Evolutionary conservation across 805 yeast genomes (phyloP), one percentile per base, ranked within the genome.

Genomic region (Metschnikowia noctiluminum): DNA sequence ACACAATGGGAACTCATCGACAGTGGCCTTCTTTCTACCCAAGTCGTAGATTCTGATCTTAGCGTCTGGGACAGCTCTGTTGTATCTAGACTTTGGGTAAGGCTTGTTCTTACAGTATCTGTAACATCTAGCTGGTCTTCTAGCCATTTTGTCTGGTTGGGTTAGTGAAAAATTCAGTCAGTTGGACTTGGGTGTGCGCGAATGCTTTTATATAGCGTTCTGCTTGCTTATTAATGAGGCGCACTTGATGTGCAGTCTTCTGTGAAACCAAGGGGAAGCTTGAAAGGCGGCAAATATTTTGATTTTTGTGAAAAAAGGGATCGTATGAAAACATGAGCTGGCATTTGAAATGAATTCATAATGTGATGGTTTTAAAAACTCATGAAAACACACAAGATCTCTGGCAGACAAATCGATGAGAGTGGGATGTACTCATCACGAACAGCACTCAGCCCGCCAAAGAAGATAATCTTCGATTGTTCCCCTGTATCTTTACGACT

Each of bases 81-180:
- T 94, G 90, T 91, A 94, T 82, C 99, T 91, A 71, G 98, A 91
- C 86, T 94, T 94, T 83, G 99, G 99, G 88, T 84, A 94, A 73
- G 99, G 99, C 85, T 94, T 94, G 96, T 94, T 94, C 89, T 94
- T 94, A 88, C 97, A 95, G 95, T 92, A 94, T 84, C 99, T 90
- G 97, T 94, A 94, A 85, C 99, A 94, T 87, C 98, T 89, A 85
- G 99, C 99, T 80, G 99, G 99, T 87, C 98, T 92, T 84, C 98
- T 90, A 79, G 98, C 97, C 98, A 92, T 92, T 76, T 85, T 88
- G 83, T 76, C 73, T 67, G 52, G 41, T 28, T 32, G 43, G 48
- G 69, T 65, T 64, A 63, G 69, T 64, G 15, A 13, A 28, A 27
- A 13, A 32, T 11, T 31, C 21, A 7, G 43, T 28, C 16, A 35